Evolutionary conservation across 805 yeast genomes (phyloP).

Genomic region (Schizosaccharomyces osmophilus): DNA sequence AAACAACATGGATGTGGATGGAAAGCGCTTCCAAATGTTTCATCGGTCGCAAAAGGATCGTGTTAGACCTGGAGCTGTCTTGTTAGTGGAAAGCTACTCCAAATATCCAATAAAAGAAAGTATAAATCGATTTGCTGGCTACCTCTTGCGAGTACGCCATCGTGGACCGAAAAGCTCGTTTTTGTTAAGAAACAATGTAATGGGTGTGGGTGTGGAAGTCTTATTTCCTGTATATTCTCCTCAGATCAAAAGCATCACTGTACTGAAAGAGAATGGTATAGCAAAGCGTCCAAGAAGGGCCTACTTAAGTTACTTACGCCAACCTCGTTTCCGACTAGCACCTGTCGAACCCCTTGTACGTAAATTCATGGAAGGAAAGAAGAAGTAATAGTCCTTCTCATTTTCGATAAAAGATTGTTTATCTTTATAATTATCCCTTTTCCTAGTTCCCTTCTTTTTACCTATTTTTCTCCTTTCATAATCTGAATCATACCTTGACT

Average conservation of each 20-base stretch:
- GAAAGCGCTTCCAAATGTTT: not conserved
- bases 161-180: not conserved
- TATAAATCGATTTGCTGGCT: slow-evolving; percentile 1
- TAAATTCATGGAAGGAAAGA: not conserved
- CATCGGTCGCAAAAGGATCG: not conserved
- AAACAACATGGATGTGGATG: not conserved
- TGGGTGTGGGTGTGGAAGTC: not conserved
- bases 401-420: no score
- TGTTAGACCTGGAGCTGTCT: slow-evolving; percentile 1
- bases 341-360: not conserved
- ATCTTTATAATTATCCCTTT: no score
- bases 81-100: slow-evolving; percentile 1
- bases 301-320: not conserved
- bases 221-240: not conserved
- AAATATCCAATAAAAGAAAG: not conserved
- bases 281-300: slow-evolving; percentile 1
- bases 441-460: no score
- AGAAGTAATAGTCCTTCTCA: not conserved
- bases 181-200: not conserved
- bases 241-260: not conserved
- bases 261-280: not conserved
- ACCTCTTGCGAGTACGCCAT: not conserved
- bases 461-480: no score
- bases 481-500: no score
- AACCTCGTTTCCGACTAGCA: not conserved